Conservation (phyloP, 2,329 filamentous ascomycete species). For the Hymenoscyphus albidus region DNA sequence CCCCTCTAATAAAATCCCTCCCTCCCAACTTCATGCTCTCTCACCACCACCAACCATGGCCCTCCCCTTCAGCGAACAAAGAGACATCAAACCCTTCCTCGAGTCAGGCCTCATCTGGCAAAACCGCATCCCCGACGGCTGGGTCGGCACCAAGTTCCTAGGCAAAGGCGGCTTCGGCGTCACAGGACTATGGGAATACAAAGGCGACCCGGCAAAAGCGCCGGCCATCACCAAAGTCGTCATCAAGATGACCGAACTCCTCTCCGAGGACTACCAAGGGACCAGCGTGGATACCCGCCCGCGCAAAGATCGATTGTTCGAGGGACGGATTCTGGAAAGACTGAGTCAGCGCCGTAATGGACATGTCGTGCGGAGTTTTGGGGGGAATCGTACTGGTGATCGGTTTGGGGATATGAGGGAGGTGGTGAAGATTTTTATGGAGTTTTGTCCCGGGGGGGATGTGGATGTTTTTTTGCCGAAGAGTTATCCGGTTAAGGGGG, state of each 20-base stretch:
- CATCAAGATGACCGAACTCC: slow-evolving; percentile 5
- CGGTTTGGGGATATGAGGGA: slow-evolving; percentile 9
- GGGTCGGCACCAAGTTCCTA: slow-evolving; percentile 5
- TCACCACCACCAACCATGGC: background rate
- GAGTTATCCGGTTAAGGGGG: background rate
- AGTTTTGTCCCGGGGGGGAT: slow-evolving; percentile 17
- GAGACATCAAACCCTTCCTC: background rate
- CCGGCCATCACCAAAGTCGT: slow-evolving; percentile 8
- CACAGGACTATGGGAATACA: slow-evolving; percentile 13
- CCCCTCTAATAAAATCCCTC: background rate
- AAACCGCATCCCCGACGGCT: background rate
- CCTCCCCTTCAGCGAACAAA: background rate
- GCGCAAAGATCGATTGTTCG: background rate
- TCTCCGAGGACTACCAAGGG: background rate
- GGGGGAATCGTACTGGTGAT: slow-evolving; percentile 12
- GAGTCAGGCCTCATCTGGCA: background rate
- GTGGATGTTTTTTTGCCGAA: slow-evolving; percentile 8
- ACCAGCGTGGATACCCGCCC: background rate
- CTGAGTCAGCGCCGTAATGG: slow-evolving; percentile 1
- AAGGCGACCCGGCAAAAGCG: background rate
- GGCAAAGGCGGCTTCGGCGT: slow-evolving; percentile 14
- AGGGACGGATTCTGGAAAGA: slow-evolving; percentile 7
- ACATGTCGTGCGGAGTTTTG: slow-evolving; percentile 14
- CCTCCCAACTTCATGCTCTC: background rate
- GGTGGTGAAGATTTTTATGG: slow-evolving; percentile 13